These are phyloP conservation scores for Paraphaeosphaeria sporulosa DNA, from an alignment of 2,329 filamentous ascomycete genomes.

Conservation along the genomic window DNA sequence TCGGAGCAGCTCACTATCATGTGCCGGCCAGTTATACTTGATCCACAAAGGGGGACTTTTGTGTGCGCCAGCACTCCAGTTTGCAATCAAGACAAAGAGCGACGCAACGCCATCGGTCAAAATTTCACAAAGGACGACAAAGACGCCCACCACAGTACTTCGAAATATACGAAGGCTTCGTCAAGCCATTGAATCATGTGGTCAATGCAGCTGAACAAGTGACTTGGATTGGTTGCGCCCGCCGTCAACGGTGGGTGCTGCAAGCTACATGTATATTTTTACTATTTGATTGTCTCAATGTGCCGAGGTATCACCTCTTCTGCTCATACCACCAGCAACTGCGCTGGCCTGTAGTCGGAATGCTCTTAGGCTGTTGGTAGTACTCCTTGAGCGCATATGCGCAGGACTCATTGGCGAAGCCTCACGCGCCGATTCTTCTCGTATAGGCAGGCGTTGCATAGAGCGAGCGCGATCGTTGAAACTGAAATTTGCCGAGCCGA, in stretches of 20 bases:
- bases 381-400: slow-evolving; percentile 17
- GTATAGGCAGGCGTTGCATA: slow-evolving; percentile 16
- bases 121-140: neutral
- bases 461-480: slow-evolving; percentile 21
- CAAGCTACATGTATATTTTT: neutral
- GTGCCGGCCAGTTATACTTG: neutral
- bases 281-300: neutral
- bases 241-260: neutral
- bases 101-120: neutral
- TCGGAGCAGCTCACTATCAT: neutral
- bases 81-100: neutral
- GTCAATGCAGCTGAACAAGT: neutral
- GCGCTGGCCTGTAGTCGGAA: slow-evolving; percentile 32
- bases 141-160: neutral
- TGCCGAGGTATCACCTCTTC: slow-evolving; percentile 17
- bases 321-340: slow-evolving; percentile 27
- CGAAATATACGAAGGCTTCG: neutral
- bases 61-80: neutral
- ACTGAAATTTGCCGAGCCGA: neutral
- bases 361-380: slow-evolving; percentile 24
- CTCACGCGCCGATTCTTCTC: neutral
- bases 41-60: neutral
- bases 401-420: neutral
- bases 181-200: neutral
- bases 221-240: neutral